Evolutionary conservation across 2,329 filamentous ascomycete genomes (phyloP).

Genomic region (Microdochium trichocladiopsis): DNA sequence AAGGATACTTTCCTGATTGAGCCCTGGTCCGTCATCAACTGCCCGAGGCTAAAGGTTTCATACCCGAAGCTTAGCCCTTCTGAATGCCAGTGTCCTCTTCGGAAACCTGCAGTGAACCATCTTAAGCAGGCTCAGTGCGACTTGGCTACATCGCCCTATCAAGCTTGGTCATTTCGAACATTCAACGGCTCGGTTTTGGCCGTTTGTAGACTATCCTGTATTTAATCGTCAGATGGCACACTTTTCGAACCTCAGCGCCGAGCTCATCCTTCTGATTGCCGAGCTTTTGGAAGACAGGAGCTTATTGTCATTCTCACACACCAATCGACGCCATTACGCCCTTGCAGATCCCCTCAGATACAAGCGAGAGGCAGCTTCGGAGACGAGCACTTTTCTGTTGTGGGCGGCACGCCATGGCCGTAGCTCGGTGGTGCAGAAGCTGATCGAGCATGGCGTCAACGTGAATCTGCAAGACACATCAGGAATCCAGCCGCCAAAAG

Average conservation of each 20-base stretch:
- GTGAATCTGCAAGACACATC: not conserved
- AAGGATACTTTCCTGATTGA: too few relatives aligned
- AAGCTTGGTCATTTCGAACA: too few relatives aligned
- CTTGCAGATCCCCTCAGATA: not conserved
- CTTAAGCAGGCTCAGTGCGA: too few relatives aligned
- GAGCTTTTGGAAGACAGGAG: not conserved
- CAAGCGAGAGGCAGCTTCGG: not conserved
- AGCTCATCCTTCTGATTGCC: not conserved
- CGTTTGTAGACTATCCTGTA: too few relatives aligned
- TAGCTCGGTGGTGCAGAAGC: not conserved
- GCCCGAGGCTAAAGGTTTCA: too few relatives aligned
- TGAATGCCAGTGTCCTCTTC: too few relatives aligned
- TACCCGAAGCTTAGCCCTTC: too few relatives aligned
- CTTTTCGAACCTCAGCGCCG: not conserved
- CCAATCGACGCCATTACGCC: not conserved
- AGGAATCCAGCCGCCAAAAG: not conserved
- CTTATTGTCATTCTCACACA: not conserved
- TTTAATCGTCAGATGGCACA: too few relatives aligned
- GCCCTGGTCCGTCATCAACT: too few relatives aligned
- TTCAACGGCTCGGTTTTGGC: too few relatives aligned
- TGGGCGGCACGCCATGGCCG: not conserved
- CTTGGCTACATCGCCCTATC: too few relatives aligned
- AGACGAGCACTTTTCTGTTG: not conserved
- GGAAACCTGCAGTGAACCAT: too few relatives aligned
- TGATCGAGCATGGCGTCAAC: not conserved